Evolutionary conservation across 1,284 basidiomycete species (phyloP), one percentile per base, ranked within the genome.

Genomic region (Malassezia arunalokei): DNA sequence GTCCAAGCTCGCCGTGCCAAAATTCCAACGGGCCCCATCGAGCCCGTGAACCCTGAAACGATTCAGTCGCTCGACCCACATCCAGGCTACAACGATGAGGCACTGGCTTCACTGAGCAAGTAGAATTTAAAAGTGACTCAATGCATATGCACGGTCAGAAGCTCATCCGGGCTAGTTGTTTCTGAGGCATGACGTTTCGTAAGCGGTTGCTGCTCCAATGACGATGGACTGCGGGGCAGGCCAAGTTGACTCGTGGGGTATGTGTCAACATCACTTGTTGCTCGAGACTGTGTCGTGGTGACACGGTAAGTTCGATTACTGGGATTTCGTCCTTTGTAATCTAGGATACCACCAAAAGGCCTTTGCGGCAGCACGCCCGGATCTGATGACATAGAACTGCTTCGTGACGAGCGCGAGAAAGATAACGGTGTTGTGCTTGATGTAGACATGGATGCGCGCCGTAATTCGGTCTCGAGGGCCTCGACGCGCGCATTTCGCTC

Each of bases 41-140:
- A 12, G 17, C 27, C 29, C 24, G 29, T 44, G 8, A 54, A 54
- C 40, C 8, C 37, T 5, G 29, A 33, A 15, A 15, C 40, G 8
- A 12, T 54, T n/a, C 30, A n/a, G 7, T n/a, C 53, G n/a, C 14
- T 33, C 15, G 35, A 43, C 20, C 33, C 27, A 17, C 7, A 51
- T 17, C 59, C 45, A 0, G 58, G 51, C 20, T 66, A 64, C 53
- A 68, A 68, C 51, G 66, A 68, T 43, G 58, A 49, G 11, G 64
- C 54, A 3, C 52, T 68, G 8, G 58, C 54, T 12, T 58, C 56
- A 2, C 52, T 66, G 12, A 62, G 64, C 24, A 63, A 51, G 40
- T 40, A 54, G 33, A 35, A 11, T 35, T 2, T 11, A 11, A 35
- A 11, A 35, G 20, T 24, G 20, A 24, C 20, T 24, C 20, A 24